These are phyloP conservation scores for Trapa incisa DNA, from an alignment of 345 rosid species.

Conservation along the genomic window DNA sequence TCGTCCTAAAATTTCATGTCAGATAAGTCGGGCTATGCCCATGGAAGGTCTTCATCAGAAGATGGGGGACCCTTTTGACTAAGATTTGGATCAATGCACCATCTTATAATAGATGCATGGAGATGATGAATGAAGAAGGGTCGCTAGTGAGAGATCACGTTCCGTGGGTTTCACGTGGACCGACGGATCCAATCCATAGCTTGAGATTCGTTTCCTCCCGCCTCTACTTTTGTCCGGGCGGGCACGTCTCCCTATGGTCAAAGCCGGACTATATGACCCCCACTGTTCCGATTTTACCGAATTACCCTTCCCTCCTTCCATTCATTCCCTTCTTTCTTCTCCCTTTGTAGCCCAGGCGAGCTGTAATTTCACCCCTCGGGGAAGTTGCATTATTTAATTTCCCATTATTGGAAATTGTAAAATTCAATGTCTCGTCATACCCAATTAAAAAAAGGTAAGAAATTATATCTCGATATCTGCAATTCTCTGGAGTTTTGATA, in stretches of 20 bases:
- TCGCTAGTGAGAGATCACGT: not conserved
- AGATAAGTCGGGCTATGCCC: too few species aligned
- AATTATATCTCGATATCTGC: slow-evolving; percentile 12
- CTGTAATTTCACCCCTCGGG: not conserved
- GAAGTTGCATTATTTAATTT: not conserved
- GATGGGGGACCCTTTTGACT: not conserved
- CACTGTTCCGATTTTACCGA: not conserved
- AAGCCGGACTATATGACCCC: not conserved
- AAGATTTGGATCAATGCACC: not conserved
- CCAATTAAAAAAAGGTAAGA: not conserved
- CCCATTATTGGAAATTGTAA: not conserved
- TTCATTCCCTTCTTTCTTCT: not conserved
- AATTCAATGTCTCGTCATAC: not conserved
- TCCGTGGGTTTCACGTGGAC: slow-evolving; percentile 21
- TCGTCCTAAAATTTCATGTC: too few species aligned
- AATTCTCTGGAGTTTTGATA: not conserved
- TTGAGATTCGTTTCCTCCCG: slow-evolving; percentile 10
- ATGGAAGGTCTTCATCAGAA: too few species aligned
- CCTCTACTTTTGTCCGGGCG: not conserved
- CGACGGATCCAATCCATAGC: slow-evolving; percentile 2
- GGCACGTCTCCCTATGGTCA: not conserved
- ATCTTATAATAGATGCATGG: not conserved
- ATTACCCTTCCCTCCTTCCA: slow-evolving; percentile 1
- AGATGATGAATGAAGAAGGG: not conserved
- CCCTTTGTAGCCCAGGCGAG: not conserved